These are phyloP conservation scores for Cryptosporidium canis DNA, from an alignment of 169 alveolate species.

Conservation along the genomic window DNA sequence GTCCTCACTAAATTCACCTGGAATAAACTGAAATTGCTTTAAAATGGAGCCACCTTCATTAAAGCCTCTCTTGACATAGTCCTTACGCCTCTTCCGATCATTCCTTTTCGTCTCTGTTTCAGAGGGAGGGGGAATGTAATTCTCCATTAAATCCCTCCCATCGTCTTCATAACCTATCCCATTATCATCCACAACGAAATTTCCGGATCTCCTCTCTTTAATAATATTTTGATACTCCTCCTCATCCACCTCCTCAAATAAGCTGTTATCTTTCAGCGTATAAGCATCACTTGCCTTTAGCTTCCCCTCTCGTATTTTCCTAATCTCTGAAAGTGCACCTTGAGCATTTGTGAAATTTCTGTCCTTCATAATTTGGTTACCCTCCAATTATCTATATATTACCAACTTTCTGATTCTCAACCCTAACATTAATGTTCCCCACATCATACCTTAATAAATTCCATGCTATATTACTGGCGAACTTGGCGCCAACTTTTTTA, in stretches of 20 bases:
- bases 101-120: background rate
- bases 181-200: constrained; percentile 69
- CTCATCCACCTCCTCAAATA: constrained; percentile 65
- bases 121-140: constrained; percentile 21
- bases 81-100: constrained; percentile 8
- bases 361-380: constrained; percentile 10
- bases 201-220: constrained; percentile 9
- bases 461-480: constrained; percentile 24
- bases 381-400: background rate
- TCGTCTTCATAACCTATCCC: constrained; percentile 69
- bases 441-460: background rate
- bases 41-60: constrained; percentile 15
- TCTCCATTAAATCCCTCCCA: constrained; percentile 60
- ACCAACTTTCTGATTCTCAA: too few relatives aligned
- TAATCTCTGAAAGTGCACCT: constrained; percentile 52
- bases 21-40: constrained; percentile 39
- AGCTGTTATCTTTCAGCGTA: constrained; percentile 15
- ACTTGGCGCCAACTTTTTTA: constrained; percentile 1
- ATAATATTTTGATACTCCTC: constrained; percentile 44
- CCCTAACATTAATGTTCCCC: background rate
- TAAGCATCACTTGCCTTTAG: constrained; percentile 61
- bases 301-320: constrained; percentile 56
- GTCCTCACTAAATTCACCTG: background rate
- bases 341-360: constrained; percentile 11
- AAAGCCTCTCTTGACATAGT: background rate